Percentiles rank a stretch among this genome's conserved stretches.
Conservation (phyloP, 2,329 filamentous ascomycete species). For the Botrytis hyacinthi region DNA sequence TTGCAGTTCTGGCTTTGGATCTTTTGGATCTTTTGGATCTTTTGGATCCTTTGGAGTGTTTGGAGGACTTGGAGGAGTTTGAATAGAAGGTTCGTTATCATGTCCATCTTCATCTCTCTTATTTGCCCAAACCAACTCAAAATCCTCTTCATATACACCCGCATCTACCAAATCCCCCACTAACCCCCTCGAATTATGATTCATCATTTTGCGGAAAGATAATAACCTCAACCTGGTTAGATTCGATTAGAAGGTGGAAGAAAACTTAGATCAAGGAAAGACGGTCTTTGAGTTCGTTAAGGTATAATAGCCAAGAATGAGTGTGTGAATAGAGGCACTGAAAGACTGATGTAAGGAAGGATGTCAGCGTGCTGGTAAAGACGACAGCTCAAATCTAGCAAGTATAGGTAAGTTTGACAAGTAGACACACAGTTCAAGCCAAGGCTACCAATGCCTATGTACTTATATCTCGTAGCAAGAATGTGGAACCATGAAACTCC, state of each 20-base stretch:
- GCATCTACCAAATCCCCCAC: conserved; percentile 2
- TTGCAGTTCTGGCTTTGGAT: not conserved
- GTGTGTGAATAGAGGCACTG: not conserved
- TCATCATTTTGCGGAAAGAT: not conserved
- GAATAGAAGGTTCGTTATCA: not conserved
- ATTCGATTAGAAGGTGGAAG: not conserved
- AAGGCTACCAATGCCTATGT: not conserved
- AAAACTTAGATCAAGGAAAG: not conserved
- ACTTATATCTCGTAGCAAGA: conserved; percentile 12
- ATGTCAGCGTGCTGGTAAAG: conserved; percentile 1
- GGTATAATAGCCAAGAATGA: not conserved
- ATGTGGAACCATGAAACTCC: not conserved
- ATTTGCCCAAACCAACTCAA: conserved; percentile 12
- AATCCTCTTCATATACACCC: conserved; percentile 11
- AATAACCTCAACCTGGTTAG: not conserved
- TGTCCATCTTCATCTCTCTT: not conserved
- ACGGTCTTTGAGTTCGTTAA: not conserved
- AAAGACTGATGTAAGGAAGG: not conserved
- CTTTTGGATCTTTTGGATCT: no score
- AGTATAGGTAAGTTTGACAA: not conserved
- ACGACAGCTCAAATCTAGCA: not conserved
- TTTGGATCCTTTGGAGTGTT: not conserved
- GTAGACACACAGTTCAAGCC: not conserved
- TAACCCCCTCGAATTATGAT: not conserved
- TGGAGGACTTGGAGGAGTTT: not conserved